Evolutionary conservation across 306 rosid genomes (phyloP).

Genomic region (Geum urbanum): DNA sequence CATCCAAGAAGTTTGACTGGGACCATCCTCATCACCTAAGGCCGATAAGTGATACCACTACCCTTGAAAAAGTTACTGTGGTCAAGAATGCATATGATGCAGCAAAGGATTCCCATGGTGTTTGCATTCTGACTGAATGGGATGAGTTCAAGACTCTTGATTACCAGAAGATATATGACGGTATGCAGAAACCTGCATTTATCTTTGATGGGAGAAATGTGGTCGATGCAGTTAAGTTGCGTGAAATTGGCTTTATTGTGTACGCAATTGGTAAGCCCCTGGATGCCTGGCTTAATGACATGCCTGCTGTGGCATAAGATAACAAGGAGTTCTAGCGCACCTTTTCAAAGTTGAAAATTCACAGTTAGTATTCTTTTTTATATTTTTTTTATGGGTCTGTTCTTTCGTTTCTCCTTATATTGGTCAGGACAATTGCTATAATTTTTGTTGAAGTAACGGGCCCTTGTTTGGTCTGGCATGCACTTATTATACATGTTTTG

Average conservation of each 20-base stretch:
- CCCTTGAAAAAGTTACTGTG: conserved; percentile 75
- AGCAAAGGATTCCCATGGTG: conserved; percentile 74
- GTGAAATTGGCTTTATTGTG: conserved; percentile 89
- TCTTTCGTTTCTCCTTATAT: conserved; percentile 28
- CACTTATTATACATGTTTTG: conserved; percentile 23
- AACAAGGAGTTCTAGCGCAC: conserved; percentile 26
- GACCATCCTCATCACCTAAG: conserved; percentile 88
- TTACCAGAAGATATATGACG: conserved; percentile 66
- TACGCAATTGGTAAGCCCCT: conserved; percentile 88
- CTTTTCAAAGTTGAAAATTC: conserved; percentile 21
- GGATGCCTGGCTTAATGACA: conserved; percentile 87
- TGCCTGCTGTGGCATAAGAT: conserved; percentile 81
- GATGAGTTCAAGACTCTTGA: conserved; percentile 88
- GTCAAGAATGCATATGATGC: conserved; percentile 87
- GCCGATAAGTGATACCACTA: conserved; percentile 70
- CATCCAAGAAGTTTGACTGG: conserved; percentile 85
- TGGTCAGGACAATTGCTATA: conserved; percentile 35
- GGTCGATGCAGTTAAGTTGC: conserved; percentile 45
- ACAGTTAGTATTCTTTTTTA: conserved; percentile 46
- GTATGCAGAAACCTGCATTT: conserved; percentile 87
- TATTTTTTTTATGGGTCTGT: conserved; percentile 28
- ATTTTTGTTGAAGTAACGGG: conserved; percentile 43
- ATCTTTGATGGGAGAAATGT: conserved; percentile 82
- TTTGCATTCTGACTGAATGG: conserved; percentile 91
- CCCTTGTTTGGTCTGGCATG: conserved; percentile 38